Conservation (phyloP, 2,329 filamentous ascomycete genomes). For the Neonectria hederae region DNA sequence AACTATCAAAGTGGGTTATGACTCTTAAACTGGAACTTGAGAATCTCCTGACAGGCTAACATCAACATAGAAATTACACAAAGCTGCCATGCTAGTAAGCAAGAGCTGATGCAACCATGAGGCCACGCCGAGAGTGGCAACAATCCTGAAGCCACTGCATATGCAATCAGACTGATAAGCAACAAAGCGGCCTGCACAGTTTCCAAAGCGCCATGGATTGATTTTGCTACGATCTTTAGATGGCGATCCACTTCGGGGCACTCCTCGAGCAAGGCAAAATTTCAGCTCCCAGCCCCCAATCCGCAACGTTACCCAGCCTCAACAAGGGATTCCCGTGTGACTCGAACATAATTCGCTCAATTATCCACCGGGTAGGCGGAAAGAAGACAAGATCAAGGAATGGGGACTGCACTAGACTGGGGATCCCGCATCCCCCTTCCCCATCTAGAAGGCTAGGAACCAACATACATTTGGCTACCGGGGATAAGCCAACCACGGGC, state of each 20-base stretch:
- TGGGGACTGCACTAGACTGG: background rate
- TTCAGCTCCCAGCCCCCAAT: background rate
- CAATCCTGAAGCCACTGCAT: background rate
- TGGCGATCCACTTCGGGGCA: background rate
- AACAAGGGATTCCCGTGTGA: background rate
- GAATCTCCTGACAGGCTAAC: background rate
- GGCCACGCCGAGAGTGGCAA: background rate
- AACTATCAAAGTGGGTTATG: background rate
- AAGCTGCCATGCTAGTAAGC: background rate
- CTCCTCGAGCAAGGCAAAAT: background rate
- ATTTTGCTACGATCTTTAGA: background rate
- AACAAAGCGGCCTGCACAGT: background rate
- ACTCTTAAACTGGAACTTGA: background rate
- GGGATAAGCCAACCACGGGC: background rate
- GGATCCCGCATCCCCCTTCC: background rate
- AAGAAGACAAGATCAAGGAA: background rate
- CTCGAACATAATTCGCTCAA: background rate
- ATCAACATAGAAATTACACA: background rate
- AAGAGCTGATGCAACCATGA: background rate
- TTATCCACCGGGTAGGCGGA: background rate
- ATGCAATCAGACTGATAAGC: background rate
- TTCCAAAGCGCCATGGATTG: background rate
- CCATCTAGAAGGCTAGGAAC: background rate
- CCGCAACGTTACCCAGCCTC: background rate
- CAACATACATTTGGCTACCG: background rate